phyloP scores from a whole-genome alignment of 306 rosid species.

The Quercus variabilis region DNA sequence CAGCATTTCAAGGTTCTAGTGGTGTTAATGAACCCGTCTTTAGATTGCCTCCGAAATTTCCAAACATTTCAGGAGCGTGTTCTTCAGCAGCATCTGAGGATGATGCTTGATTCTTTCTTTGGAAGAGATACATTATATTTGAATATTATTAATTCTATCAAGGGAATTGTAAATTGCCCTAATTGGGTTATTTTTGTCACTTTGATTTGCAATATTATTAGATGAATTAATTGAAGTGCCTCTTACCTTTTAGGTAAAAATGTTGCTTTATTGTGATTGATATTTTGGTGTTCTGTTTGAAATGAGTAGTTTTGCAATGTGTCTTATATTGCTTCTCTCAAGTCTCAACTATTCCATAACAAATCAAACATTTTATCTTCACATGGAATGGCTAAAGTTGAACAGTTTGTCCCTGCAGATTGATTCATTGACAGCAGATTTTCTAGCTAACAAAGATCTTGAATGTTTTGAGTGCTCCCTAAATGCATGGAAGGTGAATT shows the following conservation, averaged over 20 bases:
- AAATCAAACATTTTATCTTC: no score
- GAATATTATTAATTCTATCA: neutral
- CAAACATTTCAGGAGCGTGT: conserved; percentile 25
- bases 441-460: no score
- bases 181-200: neutral
- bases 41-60: conserved; percentile 49
- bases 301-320: no score
- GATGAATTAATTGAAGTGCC: neutral
- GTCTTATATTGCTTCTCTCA: no score
- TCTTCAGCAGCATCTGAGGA: conserved; percentile 45
- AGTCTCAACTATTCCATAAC: no score
- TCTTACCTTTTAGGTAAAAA: neutral
- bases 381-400: no score
- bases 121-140: neutral
- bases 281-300: neutral
- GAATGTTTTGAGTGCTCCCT: no score
- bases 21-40: conserved; percentile 22
- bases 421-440: no score
- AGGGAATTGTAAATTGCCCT: neutral
- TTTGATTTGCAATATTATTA: neutral
- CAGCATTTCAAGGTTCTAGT: conserved; percentile 44
- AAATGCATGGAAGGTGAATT: no score
- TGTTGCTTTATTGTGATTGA: neutral
- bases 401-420: no score
- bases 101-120: conserved; percentile 9